Percentiles rank a stretch among this genome's conserved stretches.
phyloP scores from a whole-genome alignment of 2,329 filamentous ascomycete genomes.

The Alternaria brassicicola region DNA sequence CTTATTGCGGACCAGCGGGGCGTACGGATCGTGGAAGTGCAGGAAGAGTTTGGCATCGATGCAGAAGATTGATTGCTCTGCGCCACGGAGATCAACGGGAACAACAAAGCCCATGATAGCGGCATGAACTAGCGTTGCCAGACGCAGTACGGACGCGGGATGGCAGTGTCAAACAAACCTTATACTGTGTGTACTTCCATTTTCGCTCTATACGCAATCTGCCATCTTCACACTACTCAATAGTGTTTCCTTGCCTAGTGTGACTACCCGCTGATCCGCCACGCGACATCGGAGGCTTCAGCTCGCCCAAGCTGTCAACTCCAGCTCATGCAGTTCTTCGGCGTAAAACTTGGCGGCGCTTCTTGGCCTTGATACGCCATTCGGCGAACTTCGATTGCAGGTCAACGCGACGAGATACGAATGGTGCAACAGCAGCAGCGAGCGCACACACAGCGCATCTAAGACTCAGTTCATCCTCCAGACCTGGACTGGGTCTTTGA shows the following conservation, averaged over 20 bases:
- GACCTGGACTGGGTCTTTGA: neutral
- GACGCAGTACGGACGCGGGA: neutral
- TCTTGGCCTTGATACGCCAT: neutral
- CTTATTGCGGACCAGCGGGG: conserved; percentile 70
- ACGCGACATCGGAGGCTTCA: neutral
- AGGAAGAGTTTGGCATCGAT: conserved; percentile 56
- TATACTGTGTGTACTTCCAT: neutral
- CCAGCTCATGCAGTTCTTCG: neutral
- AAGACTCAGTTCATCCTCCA: neutral
- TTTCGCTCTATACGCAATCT: neutral
- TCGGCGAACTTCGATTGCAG: neutral
- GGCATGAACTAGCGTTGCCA: neutral
- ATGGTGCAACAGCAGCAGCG: neutral
- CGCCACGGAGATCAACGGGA: neutral
- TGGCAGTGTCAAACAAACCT: conserved; percentile 1
- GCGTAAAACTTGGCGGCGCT: neutral
- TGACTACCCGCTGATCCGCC: neutral
- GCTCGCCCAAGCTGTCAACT: neutral
- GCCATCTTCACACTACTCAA: neutral
- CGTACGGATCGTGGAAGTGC: conserved; percentile 58
- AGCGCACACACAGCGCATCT: neutral
- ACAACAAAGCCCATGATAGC: neutral
- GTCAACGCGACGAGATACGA: neutral
- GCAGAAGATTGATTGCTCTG: conserved; percentile 48
- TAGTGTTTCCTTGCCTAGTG: neutral